Conservation (phyloP, 441 rosid species). For the Croton laevigatus region DNA sequence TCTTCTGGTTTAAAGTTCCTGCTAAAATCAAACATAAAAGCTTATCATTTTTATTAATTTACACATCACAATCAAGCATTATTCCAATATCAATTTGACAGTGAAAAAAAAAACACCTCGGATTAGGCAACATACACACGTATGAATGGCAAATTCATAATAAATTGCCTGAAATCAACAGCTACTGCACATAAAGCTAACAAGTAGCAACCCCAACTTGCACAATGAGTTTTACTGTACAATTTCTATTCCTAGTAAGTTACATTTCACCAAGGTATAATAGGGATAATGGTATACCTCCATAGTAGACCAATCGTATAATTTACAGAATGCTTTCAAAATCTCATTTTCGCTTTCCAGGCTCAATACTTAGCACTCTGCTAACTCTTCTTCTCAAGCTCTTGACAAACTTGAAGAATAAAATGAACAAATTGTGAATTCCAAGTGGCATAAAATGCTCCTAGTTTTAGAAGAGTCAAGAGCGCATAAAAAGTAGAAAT, state of each 20-base stretch:
- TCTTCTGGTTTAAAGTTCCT: too few relatives aligned
- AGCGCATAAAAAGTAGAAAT: background rate
- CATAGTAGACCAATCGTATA: background rate
- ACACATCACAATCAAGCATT: too few relatives aligned
- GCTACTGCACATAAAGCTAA: too few relatives aligned
- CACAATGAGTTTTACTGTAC: too few relatives aligned
- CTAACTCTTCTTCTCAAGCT: background rate
- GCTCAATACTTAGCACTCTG: background rate
- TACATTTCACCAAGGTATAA: background rate
- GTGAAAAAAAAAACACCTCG: too few relatives aligned
- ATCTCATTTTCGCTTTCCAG: background rate
- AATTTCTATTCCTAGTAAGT: background rate
- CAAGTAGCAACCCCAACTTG: background rate
- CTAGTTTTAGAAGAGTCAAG: background rate
- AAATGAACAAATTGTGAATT: background rate
- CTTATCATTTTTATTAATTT: too few relatives aligned
- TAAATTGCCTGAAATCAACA: too few relatives aligned
- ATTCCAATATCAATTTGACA: too few relatives aligned
- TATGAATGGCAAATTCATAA: too few relatives aligned
- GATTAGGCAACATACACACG: too few relatives aligned
- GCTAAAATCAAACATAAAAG: too few relatives aligned
- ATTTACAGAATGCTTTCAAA: background rate
- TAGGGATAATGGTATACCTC: background rate
- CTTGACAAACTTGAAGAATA: slow-evolving; percentile 5
- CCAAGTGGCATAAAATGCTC: background rate